These are phyloP conservation scores for Aspergillus eucalypticola DNA, from an alignment of 2,329 filamentous ascomycete species.

Conservation along the genomic window DNA sequence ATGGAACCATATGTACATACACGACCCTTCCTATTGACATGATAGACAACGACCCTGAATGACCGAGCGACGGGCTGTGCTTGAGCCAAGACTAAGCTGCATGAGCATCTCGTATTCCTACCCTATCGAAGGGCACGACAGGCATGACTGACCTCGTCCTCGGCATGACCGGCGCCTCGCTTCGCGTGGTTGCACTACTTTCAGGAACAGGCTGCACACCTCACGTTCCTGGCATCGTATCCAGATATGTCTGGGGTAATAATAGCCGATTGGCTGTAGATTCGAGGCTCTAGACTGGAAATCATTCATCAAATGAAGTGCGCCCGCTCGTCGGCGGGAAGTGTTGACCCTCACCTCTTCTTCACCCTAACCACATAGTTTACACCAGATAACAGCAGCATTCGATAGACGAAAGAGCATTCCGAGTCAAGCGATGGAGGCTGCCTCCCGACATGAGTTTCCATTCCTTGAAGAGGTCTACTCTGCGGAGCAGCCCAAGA, in stretches of 20 bases:
- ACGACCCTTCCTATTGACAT: background rate
- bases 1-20: background rate
- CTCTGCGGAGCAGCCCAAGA: constrained; percentile 26
- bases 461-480: constrained; percentile 34
- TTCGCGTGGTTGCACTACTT: background rate
- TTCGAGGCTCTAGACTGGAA: background rate
- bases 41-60: background rate
- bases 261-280: background rate
- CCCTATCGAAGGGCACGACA: background rate
- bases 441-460: constrained; percentile 27
- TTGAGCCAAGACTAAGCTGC: constrained; percentile 5
- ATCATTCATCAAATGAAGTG: background rate
- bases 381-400: background rate
- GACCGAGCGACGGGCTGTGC: background rate
- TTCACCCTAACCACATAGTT: background rate
- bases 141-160: background rate
- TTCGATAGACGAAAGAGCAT: background rate
- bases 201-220: background rate
- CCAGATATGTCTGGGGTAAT: background rate
- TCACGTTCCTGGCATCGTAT: background rate
- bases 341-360: background rate
- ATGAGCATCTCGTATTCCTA: constrained; percentile 2
- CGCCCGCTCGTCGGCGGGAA: background rate
- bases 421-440: constrained; percentile 1
- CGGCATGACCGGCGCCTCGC: background rate